Conservation (phyloP, 2,329 filamentous ascomycete genomes). For the Sclerotinia borealis region DNA sequence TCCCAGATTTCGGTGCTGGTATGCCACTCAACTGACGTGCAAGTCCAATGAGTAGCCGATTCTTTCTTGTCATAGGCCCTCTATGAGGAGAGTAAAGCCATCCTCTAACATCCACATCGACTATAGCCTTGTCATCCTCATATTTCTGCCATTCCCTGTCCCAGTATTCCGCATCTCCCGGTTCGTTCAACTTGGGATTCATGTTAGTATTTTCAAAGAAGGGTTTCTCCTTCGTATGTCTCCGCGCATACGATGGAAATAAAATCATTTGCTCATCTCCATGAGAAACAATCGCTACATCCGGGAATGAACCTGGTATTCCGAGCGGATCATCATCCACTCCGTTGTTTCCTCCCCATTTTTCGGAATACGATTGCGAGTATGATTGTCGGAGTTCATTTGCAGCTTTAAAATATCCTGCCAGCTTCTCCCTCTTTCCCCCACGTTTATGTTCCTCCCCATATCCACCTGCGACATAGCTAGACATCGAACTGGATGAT, state of each 20-base stretch:
- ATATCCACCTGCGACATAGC: slow-evolving; percentile 29
- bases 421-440: slow-evolving; percentile 70
- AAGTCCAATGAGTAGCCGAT: slow-evolving; percentile 78
- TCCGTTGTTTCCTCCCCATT: slow-evolving; percentile 42
- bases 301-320: slow-evolving; percentile 74
- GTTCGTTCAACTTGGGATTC: slow-evolving; percentile 35
- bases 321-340: slow-evolving; percentile 39
- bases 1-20: slow-evolving; percentile 41
- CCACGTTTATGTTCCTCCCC: slow-evolving; percentile 50
- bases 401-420: slow-evolving; percentile 63
- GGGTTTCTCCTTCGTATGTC: slow-evolving; percentile 28
- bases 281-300: slow-evolving; percentile 71
- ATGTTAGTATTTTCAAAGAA: slow-evolving; percentile 35
- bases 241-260: slow-evolving; percentile 86
- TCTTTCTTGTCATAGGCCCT: slow-evolving; percentile 80
- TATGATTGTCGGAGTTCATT: slow-evolving; percentile 67
- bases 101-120: slow-evolving; percentile 90
- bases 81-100: slow-evolving; percentile 89
- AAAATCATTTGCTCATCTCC: slow-evolving; percentile 90
- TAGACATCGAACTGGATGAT: slow-evolving; percentile 32
- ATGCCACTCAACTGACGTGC: slow-evolving; percentile 85
- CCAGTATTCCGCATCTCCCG: slow-evolving; percentile 68
- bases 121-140: slow-evolving; percentile 76
- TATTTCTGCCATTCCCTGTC: slow-evolving; percentile 70
- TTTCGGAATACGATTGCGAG: slow-evolving; percentile 44